Conservation (phyloP, 306 rosid genomes). For the Mimosa bimucronata region DNA sequence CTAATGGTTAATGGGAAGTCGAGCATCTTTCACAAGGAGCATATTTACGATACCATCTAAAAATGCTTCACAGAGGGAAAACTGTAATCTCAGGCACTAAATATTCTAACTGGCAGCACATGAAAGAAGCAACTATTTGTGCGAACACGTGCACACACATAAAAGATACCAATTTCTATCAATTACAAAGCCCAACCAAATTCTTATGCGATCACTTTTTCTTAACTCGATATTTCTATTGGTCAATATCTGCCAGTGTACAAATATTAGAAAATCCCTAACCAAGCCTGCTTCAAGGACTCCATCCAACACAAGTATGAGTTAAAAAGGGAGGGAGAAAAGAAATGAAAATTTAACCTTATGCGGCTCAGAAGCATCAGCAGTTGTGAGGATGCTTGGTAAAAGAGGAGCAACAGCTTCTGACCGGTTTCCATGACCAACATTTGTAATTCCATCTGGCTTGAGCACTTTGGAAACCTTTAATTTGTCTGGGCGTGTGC, state of each 20-base stretch:
- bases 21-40: constrained; percentile 19
- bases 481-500: constrained; percentile 50
- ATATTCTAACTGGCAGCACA: constrained; percentile 15
- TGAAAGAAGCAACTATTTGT: background rate
- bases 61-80: constrained; percentile 3
- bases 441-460: constrained; percentile 53
- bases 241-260: constrained; percentile 11
- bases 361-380: constrained; percentile 48
- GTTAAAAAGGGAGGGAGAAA: background rate
- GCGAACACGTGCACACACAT: background rate
- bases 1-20: constrained; percentile 17
- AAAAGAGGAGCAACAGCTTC: constrained; percentile 46
- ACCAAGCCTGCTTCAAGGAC: background rate
- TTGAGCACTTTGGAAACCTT: constrained; percentile 49
- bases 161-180: constrained; percentile 21
- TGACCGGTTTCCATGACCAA: constrained; percentile 38
- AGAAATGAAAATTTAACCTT: constrained; percentile 50
- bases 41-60: background rate
- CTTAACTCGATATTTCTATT: background rate
- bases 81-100: background rate
- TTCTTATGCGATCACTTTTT: background rate
- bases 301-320: constrained; percentile 24
- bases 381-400: constrained; percentile 46
- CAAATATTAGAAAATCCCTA: background rate
- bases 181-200: constrained; percentile 15